Evolutionary conservation across 768 basidiomycete species (phyloP).

Genomic region (Vishniacozyma victoriae): DNA sequence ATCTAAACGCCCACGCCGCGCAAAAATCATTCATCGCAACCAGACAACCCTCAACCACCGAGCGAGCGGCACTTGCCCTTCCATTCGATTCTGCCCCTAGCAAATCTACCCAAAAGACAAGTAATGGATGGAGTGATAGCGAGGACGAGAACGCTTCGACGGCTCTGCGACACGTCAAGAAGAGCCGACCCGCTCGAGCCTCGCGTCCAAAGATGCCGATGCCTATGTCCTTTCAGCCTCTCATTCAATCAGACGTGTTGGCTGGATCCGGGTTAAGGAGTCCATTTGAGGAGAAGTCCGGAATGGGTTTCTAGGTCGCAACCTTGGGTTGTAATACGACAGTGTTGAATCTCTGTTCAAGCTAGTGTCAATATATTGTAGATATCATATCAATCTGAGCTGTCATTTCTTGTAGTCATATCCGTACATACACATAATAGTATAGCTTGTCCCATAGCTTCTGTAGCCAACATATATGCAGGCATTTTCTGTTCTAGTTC

Average conservation of each 20-base stretch:
- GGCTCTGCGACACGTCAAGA: slow-evolving; percentile 6
- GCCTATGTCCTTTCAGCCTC: too few species aligned
- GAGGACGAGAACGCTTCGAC: slow-evolving; percentile 11
- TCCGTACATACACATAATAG: too few species aligned
- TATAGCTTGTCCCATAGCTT: too few species aligned
- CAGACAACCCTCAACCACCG: slow-evolving; percentile 8
- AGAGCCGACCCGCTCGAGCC: slow-evolving; percentile 1
- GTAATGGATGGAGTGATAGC: slow-evolving; percentile 20
- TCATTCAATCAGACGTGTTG: too few species aligned
- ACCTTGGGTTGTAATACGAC: too few species aligned
- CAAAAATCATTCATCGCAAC: slow-evolving; percentile 9
- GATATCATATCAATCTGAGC: too few species aligned
- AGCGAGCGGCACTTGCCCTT: slow-evolving; percentile 8
- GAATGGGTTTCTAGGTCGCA: slow-evolving; percentile 6
- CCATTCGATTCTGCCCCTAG: slow-evolving; percentile 7
- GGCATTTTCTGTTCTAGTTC: too few species aligned
- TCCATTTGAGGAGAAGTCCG: slow-evolving; percentile 32
- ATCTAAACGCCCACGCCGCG: slow-evolving; percentile 5
- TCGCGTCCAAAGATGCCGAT: slow-evolving; percentile 1
- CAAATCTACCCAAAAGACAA: background rate
- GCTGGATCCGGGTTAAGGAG: too few species aligned
- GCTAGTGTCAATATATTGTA: too few species aligned
- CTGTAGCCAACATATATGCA: too few species aligned
- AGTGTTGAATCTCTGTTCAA: too few species aligned
- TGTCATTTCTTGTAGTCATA: too few species aligned